A percentile compares a stretch with the other conserved stretches of the same genome.
Conservation (phyloP, 805 yeast species). For the Naumovozyma castellii region DNA sequence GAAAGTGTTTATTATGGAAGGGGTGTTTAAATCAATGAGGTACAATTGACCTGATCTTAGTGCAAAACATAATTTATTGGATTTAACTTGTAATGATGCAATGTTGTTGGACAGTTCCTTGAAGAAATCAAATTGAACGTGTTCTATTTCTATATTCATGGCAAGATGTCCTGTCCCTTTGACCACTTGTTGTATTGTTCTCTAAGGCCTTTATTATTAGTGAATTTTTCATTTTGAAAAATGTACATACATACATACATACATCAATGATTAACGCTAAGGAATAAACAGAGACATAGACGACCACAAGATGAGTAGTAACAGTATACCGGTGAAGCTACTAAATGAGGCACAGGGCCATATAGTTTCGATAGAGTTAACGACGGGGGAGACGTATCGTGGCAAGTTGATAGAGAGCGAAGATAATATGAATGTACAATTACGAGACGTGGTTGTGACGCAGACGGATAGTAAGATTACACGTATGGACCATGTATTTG, state of each 20-base stretch:
- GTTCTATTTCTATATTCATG: conserved; percentile 24
- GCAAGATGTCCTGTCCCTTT: conserved; percentile 35
- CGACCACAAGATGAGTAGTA: neutral
- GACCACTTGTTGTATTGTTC: too few relatives aligned
- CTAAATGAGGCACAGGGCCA: conserved; percentile 89
- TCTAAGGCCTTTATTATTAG: too few relatives aligned
- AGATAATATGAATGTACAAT: conserved; percentile 89
- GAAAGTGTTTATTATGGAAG: conserved; percentile 45
- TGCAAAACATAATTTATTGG: conserved; percentile 48
- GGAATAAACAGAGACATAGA: neutral
- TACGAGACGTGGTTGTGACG: conserved; percentile 73
- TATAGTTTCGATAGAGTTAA: conserved; percentile 68
- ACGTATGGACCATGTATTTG: conserved; percentile 74
- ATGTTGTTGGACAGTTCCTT: conserved; percentile 38
- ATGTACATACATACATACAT: too few relatives aligned
- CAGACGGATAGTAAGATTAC: conserved; percentile 64
- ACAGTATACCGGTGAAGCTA: conserved; percentile 64
- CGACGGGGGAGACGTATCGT: conserved; percentile 76
- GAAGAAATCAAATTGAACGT: conserved; percentile 43
- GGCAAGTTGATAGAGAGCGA: conserved; percentile 83
- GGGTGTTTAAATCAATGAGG: conserved; percentile 57
- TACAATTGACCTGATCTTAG: conserved; percentile 44
- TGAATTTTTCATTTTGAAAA: too few relatives aligned
- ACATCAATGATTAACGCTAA: too few relatives aligned
- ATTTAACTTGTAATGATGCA: conserved; percentile 41